Conservation (phyloP, 2,329 filamentous ascomycete species). For the Phoma sp. region DNA sequence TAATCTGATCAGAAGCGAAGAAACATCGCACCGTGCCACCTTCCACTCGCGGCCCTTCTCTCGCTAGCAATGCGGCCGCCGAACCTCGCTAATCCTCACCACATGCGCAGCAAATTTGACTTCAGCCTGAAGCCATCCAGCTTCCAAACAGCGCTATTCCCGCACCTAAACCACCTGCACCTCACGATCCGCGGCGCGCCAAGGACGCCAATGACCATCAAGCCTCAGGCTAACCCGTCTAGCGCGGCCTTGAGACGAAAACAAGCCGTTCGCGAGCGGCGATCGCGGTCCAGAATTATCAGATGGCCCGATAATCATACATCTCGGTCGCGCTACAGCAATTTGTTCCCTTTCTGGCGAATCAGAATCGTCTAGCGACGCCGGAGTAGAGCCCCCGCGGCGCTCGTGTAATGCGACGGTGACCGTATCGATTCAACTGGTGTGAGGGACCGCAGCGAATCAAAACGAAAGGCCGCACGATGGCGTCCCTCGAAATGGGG, state of each 20-base stretch:
- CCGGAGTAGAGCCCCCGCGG: neutral
- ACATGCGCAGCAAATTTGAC: slow-evolving; percentile 7
- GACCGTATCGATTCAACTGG: neutral
- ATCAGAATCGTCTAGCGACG: neutral
- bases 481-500: slow-evolving; percentile 4
- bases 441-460: slow-evolving; percentile 3
- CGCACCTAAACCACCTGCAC: slow-evolving; percentile 4
- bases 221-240: slow-evolving; percentile 22
- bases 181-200: slow-evolving; percentile 19
- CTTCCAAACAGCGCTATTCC: slow-evolving; percentile 2
- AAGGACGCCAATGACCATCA: slow-evolving; percentile 33
- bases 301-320: slow-evolving; percentile 35
- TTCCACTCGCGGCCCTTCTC: neutral
- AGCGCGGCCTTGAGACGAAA: slow-evolving; percentile 19
- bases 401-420: slow-evolving; percentile 1
- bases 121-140: slow-evolving; percentile 1
- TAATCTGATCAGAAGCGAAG: slow-evolving; percentile 31
- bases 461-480: slow-evolving; percentile 16
- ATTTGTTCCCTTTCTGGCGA: slow-evolving; percentile 1
- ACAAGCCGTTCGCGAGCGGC: slow-evolving; percentile 16
- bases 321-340: slow-evolving; percentile 16
- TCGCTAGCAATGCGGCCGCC: neutral
- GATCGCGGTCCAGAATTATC: slow-evolving; percentile 36
- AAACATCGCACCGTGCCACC: slow-evolving; percentile 4
- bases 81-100: neutral